Percentiles rank a stretch among this genome's conserved stretches.
These are phyloP conservation scores for Scedosporium dehoogii DNA, from an alignment of 2,329 filamentous ascomycete genomes.

Conservation along the genomic window DNA sequence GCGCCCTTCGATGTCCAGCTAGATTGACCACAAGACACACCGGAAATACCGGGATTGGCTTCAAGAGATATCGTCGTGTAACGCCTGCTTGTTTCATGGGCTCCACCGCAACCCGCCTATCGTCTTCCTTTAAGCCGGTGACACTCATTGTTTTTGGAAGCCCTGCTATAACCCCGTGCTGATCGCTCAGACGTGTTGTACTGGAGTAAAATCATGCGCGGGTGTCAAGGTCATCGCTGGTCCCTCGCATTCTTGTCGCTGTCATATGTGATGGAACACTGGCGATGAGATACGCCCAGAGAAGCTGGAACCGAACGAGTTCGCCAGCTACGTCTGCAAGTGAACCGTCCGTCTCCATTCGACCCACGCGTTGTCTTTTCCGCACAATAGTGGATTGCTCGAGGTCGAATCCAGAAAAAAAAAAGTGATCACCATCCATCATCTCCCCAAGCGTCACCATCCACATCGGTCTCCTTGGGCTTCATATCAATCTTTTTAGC, in stretches of 20 bases:
- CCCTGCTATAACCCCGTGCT: too few species aligned
- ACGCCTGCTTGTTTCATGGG: too few species aligned
- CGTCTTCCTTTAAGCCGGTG: too few species aligned
- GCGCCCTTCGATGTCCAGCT: not conserved
- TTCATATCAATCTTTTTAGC: slow-evolving; percentile 62
- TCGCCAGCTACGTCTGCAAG: not conserved
- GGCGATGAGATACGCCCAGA: not conserved
- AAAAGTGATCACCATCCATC: slow-evolving; percentile 40
- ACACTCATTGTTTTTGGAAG: too few species aligned
- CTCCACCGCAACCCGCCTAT: too few species aligned
- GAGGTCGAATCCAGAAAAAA: not conserved
- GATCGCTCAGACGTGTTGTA: too few species aligned
- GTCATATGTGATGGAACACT: not conserved
- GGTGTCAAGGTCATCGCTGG: not conserved
- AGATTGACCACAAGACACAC: too few species aligned
- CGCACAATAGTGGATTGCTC: not conserved
- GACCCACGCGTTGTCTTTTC: not conserved
- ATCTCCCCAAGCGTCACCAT: slow-evolving; percentile 58
- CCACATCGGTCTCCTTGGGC: slow-evolving; percentile 48
- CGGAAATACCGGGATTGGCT: too few species aligned
- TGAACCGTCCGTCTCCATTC: not conserved
- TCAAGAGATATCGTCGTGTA: too few species aligned
- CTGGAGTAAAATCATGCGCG: too few species aligned
- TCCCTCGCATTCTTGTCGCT: not conserved
- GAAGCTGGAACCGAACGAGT: not conserved